Conservation (phyloP, 2,329 filamentous ascomycete species). For the Xylaria sp. region DNA sequence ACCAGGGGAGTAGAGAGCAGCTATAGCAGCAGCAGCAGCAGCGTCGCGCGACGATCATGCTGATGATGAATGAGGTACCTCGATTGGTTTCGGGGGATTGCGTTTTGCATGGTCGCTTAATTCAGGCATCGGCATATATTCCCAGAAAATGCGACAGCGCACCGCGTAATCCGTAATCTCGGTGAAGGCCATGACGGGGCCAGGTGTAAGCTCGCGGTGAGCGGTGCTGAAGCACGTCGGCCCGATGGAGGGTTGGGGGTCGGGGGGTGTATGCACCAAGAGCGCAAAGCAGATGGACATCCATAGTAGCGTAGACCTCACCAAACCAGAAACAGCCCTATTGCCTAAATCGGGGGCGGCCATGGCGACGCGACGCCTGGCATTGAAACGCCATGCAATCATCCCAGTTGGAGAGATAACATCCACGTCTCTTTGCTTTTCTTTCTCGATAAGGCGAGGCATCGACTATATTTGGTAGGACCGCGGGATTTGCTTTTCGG, state of each 20-base stretch:
- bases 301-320: neutral
- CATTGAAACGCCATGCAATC: neutral
- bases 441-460: conserved; percentile 13
- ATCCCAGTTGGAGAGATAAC: conserved; percentile 3
- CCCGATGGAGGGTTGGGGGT: no score
- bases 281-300: no score
- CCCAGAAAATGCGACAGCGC: no score
- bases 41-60: conserved; percentile 1
- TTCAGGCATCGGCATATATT: no score
- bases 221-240: neutral
- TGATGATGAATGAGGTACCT: conserved; percentile 9
- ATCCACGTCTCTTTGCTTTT: conserved; percentile 9
- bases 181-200: neutral
- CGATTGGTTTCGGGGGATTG: no score
- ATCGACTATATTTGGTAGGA: conserved; percentile 9
- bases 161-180: neutral
- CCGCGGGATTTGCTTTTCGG: conserved; percentile 18
- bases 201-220: neutral
- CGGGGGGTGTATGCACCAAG: no score
- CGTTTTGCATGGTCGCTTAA: no score
- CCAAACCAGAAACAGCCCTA: neutral
- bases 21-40: no score
- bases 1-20: conserved; percentile 1
- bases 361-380: neutral
- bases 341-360: no score